phyloP scores from a whole-genome alignment of 441 rosid genomes.

The Syzygium syzygioides region DNA sequence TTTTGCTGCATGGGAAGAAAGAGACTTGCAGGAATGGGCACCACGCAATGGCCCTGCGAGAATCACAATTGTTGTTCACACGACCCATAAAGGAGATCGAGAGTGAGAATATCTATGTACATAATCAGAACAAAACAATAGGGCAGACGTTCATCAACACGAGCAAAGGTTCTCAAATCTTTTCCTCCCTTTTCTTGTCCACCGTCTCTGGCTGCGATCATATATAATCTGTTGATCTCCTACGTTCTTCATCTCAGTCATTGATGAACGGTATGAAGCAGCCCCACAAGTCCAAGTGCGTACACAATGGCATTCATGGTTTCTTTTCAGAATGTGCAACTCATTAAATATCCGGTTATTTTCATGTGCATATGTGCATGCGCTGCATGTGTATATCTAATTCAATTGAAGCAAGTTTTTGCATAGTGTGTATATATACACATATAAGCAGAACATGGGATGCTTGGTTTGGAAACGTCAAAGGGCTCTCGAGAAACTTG shows the following conservation, averaged over 20 bases:
- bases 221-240: not conserved
- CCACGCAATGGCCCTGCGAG: not conserved
- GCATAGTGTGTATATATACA: not conserved
- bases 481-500: not conserved
- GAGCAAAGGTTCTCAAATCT: not conserved
- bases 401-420: not conserved
- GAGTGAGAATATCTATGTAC: not conserved
- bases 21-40: not conserved
- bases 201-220: not conserved
- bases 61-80: not conserved
- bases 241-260: not conserved
- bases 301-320: not conserved
- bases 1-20: not conserved
- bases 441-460: not conserved
- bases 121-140: not conserved
- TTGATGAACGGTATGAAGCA: not conserved
- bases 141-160: not conserved
- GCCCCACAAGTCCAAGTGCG: not conserved
- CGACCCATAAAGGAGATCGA: not conserved
- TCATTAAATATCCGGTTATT: not conserved
- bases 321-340: not conserved
- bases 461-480: not conserved
- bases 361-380: not conserved
- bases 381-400: not conserved
- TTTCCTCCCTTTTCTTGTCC: not conserved